Percentiles rank a stretch among this genome's conserved stretches.
Conservation (phyloP, 768 basidiomycete genomes). For the Basidioascus undulatus region DNA sequence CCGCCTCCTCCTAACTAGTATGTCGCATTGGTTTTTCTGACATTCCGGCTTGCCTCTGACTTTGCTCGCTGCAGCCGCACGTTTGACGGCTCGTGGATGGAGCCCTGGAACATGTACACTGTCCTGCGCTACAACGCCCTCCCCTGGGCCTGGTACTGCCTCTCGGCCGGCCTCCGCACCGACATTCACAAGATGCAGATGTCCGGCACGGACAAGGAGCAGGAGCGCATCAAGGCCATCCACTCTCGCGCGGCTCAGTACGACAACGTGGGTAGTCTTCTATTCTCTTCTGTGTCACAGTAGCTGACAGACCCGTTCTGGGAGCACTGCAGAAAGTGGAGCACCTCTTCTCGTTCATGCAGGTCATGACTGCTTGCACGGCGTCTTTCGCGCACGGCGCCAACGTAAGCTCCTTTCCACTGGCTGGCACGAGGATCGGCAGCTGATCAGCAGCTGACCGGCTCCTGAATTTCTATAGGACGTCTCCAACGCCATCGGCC, state of each 20-base stretch:
- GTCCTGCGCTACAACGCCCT: slow-evolving; percentile 16
- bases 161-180: slow-evolving; percentile 7
- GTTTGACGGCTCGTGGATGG: slow-evolving; percentile 17
- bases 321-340: no score
- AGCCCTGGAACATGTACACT: slow-evolving; percentile 19
- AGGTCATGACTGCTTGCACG: slow-evolving; percentile 23
- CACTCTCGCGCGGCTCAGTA: slow-evolving; percentile 18
- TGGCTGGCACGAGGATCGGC: no score
- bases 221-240: slow-evolving; percentile 16
- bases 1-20: no score
- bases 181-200: slow-evolving; percentile 12
- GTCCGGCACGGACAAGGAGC: slow-evolving; percentile 13
- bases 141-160: slow-evolving; percentile 3
- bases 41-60: no score
- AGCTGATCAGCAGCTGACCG: no score
- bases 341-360: slow-evolving; percentile 23
- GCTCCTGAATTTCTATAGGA: no score
- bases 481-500: slow-evolving; percentile 5
- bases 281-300: no score
- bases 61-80: slow-evolving; percentile 10
- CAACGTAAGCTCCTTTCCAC: no score
- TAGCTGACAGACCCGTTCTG: no score
- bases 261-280: no score
- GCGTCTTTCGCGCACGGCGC: slow-evolving; percentile 24
- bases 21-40: no score